Base-by-base conservation (phyloP, 306 rosid species). In the Coriaria nepalensis region DNA sequence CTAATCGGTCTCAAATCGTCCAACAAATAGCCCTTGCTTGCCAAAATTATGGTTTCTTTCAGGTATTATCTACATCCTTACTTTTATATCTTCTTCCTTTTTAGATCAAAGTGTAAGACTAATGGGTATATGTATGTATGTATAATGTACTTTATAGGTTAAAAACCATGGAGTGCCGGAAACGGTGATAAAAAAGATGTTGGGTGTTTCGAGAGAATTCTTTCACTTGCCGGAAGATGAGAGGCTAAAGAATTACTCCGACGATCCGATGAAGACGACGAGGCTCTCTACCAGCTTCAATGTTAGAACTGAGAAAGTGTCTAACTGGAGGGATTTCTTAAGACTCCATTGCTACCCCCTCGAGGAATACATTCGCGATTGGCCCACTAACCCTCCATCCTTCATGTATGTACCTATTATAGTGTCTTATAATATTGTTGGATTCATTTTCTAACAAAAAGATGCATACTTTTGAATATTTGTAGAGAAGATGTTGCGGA, bases 291-390 rank as follows among this genome's bases (percentile, higher is more conserved):
- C 67, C 0, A 60, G 67, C 45, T 67, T 67, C 72, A 60, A 60
- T 29, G 35, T 60, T 13, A 67, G n/a, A 32, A 50, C 57, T 11
- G 67, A 60, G 60, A 9, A 48, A 6, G 32, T 42, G 5, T 44
- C 66, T 8, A 32, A 53, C 48, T 67, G 67, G 72, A 60, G 72
- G 33, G 72, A 67, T 39, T 67, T 32, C 57, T 34, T 67, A 5
- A 54, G 67, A 44, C 62, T 67, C 49, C 72, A 60, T 12, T 67
- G 67, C 48, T 33, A 67, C 45, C 67, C 72, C 43, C 57, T 54
- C 0, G 62, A 67, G 40, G 48, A 60, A 2, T 67, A 54, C 72
- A 37, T 67, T 5, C 49, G 9, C 38, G 72, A 67, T 33, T 60
- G 72, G 67, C 72, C 72, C 0, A 12, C 48, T 38, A 60, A 54